These are phyloP conservation scores for Apiotrichum porosum DNA, from an alignment of 1,284 basidiomycete species.

Conservation along the genomic window DNA sequence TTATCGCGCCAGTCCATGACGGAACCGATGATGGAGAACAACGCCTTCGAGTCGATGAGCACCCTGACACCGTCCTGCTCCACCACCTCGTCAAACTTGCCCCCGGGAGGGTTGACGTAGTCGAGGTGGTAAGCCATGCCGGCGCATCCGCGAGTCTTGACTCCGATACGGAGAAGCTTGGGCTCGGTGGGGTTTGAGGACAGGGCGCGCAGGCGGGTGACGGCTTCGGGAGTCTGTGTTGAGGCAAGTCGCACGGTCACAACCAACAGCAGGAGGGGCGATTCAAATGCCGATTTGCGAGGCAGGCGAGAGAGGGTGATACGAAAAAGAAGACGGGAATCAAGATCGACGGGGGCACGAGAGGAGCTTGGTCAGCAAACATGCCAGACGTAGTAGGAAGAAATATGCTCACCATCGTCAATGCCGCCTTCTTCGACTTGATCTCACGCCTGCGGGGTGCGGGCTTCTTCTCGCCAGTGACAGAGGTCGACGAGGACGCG, in stretches of 20 bases:
- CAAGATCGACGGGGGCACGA: too few relatives aligned
- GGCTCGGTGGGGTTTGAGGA: slow-evolving; percentile 56
- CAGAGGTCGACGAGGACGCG: neutral
- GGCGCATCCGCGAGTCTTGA: slow-evolving; percentile 98
- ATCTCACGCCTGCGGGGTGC: slow-evolving; percentile 43
- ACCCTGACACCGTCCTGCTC: slow-evolving; percentile 91
- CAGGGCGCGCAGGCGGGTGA: slow-evolving; percentile 65
- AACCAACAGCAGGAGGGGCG: neutral
- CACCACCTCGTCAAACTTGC: slow-evolving; percentile 94
- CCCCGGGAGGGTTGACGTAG: slow-evolving; percentile 81
- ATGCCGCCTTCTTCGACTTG: slow-evolving; percentile 71
- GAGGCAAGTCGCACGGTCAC: neutral
- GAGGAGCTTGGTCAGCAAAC: neutral
- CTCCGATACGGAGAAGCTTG: slow-evolving; percentile 88
- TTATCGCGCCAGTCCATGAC: slow-evolving; percentile 99
- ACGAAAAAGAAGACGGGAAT: too few relatives aligned
- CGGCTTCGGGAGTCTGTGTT: slow-evolving; percentile 71
- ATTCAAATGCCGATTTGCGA: too few relatives aligned
- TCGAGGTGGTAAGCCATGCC: slow-evolving; percentile 96
- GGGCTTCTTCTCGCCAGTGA: slow-evolving; percentile 5
- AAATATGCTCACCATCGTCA: slow-evolving; percentile 70
- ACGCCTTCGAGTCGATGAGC: slow-evolving; percentile 91
- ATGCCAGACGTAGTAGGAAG: too few relatives aligned
- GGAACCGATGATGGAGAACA: slow-evolving; percentile 97
- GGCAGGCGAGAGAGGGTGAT: too few relatives aligned